Base-by-base conservation (phyloP, 2,329 filamentous ascomycete species). In the Fusarium sp. region DNA sequence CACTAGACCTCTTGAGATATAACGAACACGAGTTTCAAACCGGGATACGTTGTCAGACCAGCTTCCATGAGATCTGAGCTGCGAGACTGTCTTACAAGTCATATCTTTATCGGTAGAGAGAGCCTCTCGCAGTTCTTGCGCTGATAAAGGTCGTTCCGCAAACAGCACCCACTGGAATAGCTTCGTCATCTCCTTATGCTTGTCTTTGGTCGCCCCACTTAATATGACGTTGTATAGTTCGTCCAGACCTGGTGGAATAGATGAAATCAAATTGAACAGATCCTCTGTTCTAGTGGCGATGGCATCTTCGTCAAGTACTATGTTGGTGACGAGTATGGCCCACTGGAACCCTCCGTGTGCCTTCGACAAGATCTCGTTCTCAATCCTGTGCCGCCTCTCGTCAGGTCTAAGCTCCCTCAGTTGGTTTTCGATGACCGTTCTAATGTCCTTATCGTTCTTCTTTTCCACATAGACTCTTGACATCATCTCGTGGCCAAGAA, bases 371-470 rank as follows among this genome's bases (percentile, higher is more conserved):
- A 58, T 27, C 3, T 41, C 33, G 1, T 23, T 22, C 3, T 58
- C 33, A 7, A 58, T 46, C 6, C 23, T 3, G 3, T 22, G 14
- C 4, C 49, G 6, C 1, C 10, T 55, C 3, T 22, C 17, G 3
- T 6, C 1, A 0, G 33, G 20, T 0, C 13, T 2, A 4, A 58
- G 0, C 0, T 27, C 17, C 1, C 25, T 19, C 0, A 58, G n/a
- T 2, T 11, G 25, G 4, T 6, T 9, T 7, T 19, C 17, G 3
- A 58, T 15, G 1, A 58, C 41, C 7, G 35, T 0, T 8, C 7
- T 27, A 6, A 58, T 58, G 0, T 58, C 56, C 5, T 8, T 1
- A 6, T 27, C 25, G 4, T 58, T 58, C 3, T 0, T 30, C 6
- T 41, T 7, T 15, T 58, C 50, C 4, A 27, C 41, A 2, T 27